Base-by-base conservation (phyloP, 1,139 yeast species). In the Kodamaea fungicola region DNA sequence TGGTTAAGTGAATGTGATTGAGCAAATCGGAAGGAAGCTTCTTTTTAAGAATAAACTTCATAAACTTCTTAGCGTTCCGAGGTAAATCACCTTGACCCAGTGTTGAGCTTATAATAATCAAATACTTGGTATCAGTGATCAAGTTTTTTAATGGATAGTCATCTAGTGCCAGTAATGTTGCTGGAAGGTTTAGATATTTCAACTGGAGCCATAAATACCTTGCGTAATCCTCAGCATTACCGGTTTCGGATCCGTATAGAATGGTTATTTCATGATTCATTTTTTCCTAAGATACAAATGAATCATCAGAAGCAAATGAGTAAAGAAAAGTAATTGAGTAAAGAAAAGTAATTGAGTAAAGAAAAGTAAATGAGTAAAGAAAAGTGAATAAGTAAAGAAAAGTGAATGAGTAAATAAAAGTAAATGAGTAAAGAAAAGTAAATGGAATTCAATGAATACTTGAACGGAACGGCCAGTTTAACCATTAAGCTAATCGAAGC, bases 11-110 rank as follows among this genome's bases (percentile, higher is more conserved):
- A 9, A 87, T 52, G 52, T 83, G 87, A 42, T 73, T 72, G 30
- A 90, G 64, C 32, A 88, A 63, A 51, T 79, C 79, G 1, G 47
- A 30, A 0, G 95, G 92, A 7, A 92, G 71, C 46, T 78, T 81
- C 54, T 73, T 78, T 52, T 77, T 76, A 42, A 88, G 73, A 45
- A 92, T 59, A 42, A 83, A 79, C 47, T 74, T 71, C 95, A 96
- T 85, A 45, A 90, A 77, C 40, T 71, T 71, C 44, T 71, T 67
- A 2, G 85, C 83, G 54, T 88, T 87, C 34, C 85, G 61, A 0
- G 99, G 98, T 24, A 92, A 59, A 46, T 85, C 97, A 12, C 99
- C 99, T 58, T 92, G 97, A 3, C 97, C 98, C 0, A 96, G 84
- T 0, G 99, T 92, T 1, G 97, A 82, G 52, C 95, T 84, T 5